Conservation (phyloP, 768 basidiomycete species). For the Megacollybia marginata region DNA sequence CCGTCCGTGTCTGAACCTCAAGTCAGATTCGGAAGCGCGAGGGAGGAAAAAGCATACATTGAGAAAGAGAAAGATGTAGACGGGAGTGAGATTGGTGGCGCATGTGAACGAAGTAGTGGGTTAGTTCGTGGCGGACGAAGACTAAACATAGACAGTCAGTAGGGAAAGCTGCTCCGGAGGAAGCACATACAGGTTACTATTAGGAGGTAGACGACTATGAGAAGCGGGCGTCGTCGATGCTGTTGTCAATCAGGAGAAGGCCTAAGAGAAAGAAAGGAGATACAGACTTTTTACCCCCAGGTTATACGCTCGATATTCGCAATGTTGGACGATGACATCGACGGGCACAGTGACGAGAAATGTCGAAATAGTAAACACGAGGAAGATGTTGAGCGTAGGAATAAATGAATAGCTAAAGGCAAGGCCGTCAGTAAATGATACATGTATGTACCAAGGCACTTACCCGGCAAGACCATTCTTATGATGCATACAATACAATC, state of each 20-base stretch:
- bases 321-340: conserved; percentile 31
- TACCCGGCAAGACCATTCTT: conserved; percentile 67
- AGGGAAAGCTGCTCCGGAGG: background rate
- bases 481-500: conserved; percentile 32
- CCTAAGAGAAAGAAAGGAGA: conserved; percentile 1
- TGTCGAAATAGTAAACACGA: conserved; percentile 46
- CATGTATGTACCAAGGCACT: no score
- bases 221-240: conserved; percentile 38
- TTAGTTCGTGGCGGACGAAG: conserved; percentile 54
- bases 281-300: no score
- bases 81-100: conserved; percentile 64
- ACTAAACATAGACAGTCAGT: conserved; percentile 24
- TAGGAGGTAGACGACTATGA: conserved; percentile 40
- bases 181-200: conserved; percentile 37
- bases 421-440: background rate
- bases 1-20: conserved; percentile 45
- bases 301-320: conserved; percentile 32
- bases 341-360: no score
- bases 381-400: conserved; percentile 53
- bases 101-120: conserved; percentile 47
- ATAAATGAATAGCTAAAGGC: conserved; percentile 40
- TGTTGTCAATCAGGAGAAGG: background rate
- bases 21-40: background rate
- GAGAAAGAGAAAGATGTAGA: conserved; percentile 61
- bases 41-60: conserved; percentile 29